A percentile compares a stretch with the other conserved stretches of the same genome.
Evolutionary conservation across 2,329 filamentous ascomycete genomes (phyloP).

Genomic region (Sporothrix brasiliensis): DNA sequence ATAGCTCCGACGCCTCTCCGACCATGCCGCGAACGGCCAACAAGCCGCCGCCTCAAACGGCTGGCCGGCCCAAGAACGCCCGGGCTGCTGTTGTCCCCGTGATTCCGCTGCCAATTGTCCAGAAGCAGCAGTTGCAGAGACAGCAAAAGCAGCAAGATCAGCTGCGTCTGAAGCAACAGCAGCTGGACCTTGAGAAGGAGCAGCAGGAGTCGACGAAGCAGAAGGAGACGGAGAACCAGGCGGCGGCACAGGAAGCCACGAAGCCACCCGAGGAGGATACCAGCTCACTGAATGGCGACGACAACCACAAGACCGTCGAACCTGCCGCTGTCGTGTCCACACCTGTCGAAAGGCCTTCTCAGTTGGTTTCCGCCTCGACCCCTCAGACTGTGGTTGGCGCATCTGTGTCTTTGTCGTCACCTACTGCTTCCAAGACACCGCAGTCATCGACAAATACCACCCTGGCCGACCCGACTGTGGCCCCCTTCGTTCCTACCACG

Average conservation of each 20-base stretch:
- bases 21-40: conserved; percentile 32
- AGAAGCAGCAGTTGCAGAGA: conserved; percentile 34
- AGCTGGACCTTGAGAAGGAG: conserved; percentile 17
- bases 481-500: background rate
- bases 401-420: conserved; percentile 18
- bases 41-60: conserved; percentile 21
- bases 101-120: conserved; percentile 35
- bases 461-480: background rate
- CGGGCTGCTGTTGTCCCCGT: conserved; percentile 33
- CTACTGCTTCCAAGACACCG: conserved; percentile 8
- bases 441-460: conserved; percentile 1
- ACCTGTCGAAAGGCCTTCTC: conserved; percentile 21
- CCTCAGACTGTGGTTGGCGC: conserved; percentile 25
- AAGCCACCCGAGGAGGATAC: background rate
- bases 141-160: conserved; percentile 33
- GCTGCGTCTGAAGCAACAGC: conserved; percentile 29
- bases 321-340: background rate
- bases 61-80: conserved; percentile 27
- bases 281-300: background rate
- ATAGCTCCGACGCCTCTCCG: background rate
- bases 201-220: conserved; percentile 22
- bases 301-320: conserved; percentile 13
- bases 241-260: background rate
- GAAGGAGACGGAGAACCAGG: background rate
- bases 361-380: background rate